A percentile compares a stretch with the other conserved stretches of the same genome.
These are phyloP conservation scores for Rutidosis leptorrhynchoides DNA, from an alignment of 129 eudicot genomes.

Conservation along the genomic window DNA sequence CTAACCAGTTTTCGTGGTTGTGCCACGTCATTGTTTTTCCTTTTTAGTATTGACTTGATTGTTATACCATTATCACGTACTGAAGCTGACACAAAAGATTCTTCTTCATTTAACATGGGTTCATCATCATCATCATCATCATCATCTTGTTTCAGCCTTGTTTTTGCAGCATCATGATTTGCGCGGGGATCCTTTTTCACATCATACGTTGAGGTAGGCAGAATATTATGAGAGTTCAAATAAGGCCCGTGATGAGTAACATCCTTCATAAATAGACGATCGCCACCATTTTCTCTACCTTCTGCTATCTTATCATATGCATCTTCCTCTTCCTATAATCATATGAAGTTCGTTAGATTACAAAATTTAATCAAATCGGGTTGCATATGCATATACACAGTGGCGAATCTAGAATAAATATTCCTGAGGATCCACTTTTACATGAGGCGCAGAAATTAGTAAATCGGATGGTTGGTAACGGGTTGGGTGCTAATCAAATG, in stretches of 20 bases:
- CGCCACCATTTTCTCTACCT: conserved; percentile 35
- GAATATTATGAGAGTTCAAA: conserved; percentile 34
- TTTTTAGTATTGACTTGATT: conserved; percentile 46
- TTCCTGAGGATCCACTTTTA: too few relatives aligned
- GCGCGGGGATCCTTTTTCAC: conserved; percentile 28
- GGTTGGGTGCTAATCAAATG: too few relatives aligned
- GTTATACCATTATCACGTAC: conserved; percentile 19
- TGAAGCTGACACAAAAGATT: not conserved
- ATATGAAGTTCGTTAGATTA: not conserved
- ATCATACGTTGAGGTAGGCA: conserved; percentile 18
- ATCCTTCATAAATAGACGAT: conserved; percentile 45
- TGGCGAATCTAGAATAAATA: too few relatives aligned
- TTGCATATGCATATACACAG: not conserved
- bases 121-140: conserved; percentile 28
- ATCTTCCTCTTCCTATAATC: conserved; percentile 56
- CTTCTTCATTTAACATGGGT: conserved; percentile 1
- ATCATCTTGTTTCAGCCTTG: conserved; percentile 39
- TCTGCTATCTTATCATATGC: conserved; percentile 50
- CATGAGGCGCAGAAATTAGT: too few relatives aligned
- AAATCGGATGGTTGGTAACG: too few relatives aligned
- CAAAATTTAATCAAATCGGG: not conserved
- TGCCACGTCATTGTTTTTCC: conserved; percentile 28
- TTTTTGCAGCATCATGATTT: conserved; percentile 33
- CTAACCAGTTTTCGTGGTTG: conserved; percentile 41
- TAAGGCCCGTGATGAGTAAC: conserved; percentile 30